Conservation (phyloP, 768 basidiomycete species). For the Rhodotorula babjevae region DNA sequence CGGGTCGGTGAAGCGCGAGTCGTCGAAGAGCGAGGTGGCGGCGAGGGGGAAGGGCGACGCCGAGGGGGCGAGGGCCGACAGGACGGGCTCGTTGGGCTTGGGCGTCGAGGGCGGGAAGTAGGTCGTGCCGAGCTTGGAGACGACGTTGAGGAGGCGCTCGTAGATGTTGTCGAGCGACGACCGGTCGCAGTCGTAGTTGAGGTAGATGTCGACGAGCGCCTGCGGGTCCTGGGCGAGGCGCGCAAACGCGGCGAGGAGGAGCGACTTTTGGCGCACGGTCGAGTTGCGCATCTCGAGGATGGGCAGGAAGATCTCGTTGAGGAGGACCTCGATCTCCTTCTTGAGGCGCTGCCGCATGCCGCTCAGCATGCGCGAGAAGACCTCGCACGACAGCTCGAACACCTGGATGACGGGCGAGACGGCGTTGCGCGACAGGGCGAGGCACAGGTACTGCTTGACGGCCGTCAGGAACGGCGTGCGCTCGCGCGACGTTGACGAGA, state of each 20-base stretch:
- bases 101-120: conserved; percentile 47
- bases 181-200: conserved; percentile 98
- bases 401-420: conserved; percentile 93
- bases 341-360: conserved; percentile 94
- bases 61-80: conserved; percentile 20
- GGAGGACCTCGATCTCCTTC: conserved; percentile 99
- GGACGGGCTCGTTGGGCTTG: conserved; percentile 15
- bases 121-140: conserved; percentile 79
- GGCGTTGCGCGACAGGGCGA: conserved; percentile 87
- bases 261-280: conserved; percentile 87
- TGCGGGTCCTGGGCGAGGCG: conserved; percentile 92
- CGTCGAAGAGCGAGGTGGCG: conserved; percentile 58
- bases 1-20: conserved; percentile 47
- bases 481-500: conserved; percentile 81
- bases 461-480: conserved; percentile 86
- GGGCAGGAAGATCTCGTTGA: conserved; percentile 97
- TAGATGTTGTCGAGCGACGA: conserved; percentile 94
- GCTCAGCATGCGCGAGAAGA: conserved; percentile 93
- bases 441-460: conserved; percentile 89
- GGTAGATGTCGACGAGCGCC: conserved; percentile 93
- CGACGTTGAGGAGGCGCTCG: conserved; percentile 91
- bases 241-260: conserved; percentile 76
- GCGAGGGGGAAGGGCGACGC: conserved; percentile 53
- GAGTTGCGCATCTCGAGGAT: conserved; percentile 97
- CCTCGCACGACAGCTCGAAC: conserved; percentile 95